phyloP scores from a whole-genome alignment of 768 basidiomycete species.

The Lanmaoa rubissima region DNA sequence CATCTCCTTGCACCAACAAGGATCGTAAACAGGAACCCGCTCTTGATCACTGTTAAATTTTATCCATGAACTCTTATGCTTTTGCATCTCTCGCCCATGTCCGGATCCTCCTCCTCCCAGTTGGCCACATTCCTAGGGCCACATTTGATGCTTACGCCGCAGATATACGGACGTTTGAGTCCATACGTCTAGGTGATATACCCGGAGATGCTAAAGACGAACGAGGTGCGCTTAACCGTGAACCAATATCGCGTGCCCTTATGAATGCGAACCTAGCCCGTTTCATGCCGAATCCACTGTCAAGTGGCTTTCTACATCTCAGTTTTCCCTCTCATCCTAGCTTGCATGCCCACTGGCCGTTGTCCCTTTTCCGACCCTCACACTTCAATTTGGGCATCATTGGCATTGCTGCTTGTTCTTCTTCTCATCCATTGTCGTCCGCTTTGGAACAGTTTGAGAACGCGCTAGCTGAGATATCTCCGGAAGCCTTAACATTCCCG shows the following conservation, averaged over 20 bases:
- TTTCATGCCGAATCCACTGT: slow-evolving; percentile 76
- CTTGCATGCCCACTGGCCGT: slow-evolving; percentile 59
- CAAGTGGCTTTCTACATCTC: slow-evolving; percentile 81
- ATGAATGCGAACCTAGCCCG: slow-evolving; percentile 48
- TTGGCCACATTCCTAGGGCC: slow-evolving; percentile 69
- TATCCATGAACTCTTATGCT: slow-evolving; percentile 61
- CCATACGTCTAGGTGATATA: slow-evolving; percentile 78
- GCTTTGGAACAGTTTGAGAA: slow-evolving; percentile 67
- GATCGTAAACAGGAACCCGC: not conserved
- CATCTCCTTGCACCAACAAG: slow-evolving; percentile 2
- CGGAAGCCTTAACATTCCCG: slow-evolving; percentile 66
- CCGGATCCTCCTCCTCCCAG: slow-evolving; percentile 80
- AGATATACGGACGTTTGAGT: slow-evolving; percentile 71
- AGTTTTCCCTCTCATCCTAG: slow-evolving; percentile 75
- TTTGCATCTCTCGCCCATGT: slow-evolving; percentile 87
- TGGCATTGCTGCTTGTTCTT: slow-evolving; percentile 74
- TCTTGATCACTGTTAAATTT: not conserved
- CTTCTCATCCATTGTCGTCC: slow-evolving; percentile 49
- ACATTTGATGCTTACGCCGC: slow-evolving; percentile 72
- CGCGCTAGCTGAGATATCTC: slow-evolving; percentile 62
- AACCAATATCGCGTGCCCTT: not conserved
- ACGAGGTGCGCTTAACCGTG: slow-evolving; percentile 49
- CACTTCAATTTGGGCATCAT: slow-evolving; percentile 86
- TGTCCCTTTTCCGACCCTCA: slow-evolving; percentile 75
- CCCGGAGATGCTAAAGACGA: slow-evolving; percentile 77